phyloP scores from a whole-genome alignment of 2,329 filamentous ascomycete species.

The Trichoderma gracile region DNA sequence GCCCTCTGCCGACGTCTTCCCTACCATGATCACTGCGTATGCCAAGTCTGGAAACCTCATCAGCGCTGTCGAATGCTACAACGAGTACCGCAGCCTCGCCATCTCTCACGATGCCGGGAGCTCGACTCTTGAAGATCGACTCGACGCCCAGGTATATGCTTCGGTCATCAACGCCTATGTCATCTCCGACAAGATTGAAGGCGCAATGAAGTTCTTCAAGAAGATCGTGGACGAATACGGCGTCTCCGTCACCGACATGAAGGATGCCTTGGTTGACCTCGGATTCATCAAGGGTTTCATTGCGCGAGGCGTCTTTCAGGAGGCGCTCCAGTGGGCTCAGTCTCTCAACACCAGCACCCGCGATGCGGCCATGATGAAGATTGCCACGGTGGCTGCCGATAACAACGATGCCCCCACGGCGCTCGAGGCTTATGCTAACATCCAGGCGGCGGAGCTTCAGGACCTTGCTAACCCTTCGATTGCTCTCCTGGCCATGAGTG shows the following conservation, averaged over 20 bases:
- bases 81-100: constrained; percentile 89
- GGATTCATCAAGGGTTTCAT: constrained; percentile 81
- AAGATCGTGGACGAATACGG: constrained; percentile 69
- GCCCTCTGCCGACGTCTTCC: constrained; percentile 80
- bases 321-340: constrained; percentile 74
- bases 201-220: constrained; percentile 81
- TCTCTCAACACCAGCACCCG: constrained; percentile 61
- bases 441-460: constrained; percentile 51
- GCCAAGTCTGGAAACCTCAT: constrained; percentile 76
- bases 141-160: constrained; percentile 85
- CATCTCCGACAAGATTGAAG: constrained; percentile 74
- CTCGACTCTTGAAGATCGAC: constrained; percentile 66
- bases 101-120: constrained; percentile 77
- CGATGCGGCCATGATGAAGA: constrained; percentile 65
- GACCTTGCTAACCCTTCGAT: constrained; percentile 63
- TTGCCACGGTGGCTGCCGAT: constrained; percentile 80
- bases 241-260: constrained; percentile 61
- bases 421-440: constrained; percentile 61
- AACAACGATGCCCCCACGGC: constrained; percentile 70
- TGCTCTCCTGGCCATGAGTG: constrained; percentile 82
- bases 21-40: constrained; percentile 93
- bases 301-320: constrained; percentile 65
- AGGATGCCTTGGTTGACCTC: constrained; percentile 68
- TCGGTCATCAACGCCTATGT: constrained; percentile 90
- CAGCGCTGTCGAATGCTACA: constrained; percentile 92